These are phyloP conservation scores for Fraxinus velutina DNA, from an alignment of 305 asterid species.

Conservation along the genomic window DNA sequence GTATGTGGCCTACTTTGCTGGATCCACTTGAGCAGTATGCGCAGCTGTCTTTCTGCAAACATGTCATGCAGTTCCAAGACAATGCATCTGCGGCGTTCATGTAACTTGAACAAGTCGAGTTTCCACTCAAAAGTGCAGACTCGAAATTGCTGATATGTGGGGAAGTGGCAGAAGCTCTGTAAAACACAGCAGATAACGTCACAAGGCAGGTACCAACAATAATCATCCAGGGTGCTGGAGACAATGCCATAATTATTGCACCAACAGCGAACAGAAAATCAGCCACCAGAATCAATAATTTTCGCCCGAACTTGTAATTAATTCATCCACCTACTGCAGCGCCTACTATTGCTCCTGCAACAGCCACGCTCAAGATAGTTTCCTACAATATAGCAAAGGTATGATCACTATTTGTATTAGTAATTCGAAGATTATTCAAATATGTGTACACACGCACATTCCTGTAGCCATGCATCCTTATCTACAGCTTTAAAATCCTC, in stretches of 20 bases:
- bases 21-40: conserved; percentile 49
- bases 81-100: conserved; percentile 34
- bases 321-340: conserved; percentile 70
- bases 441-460: not conserved
- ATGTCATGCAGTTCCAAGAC: conserved; percentile 64
- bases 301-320: conserved; percentile 54
- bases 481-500: conserved; percentile 59
- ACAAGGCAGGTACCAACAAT: conserved; percentile 33
- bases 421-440: not conserved
- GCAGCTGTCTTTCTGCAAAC: conserved; percentile 41
- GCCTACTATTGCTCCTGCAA: conserved; percentile 70
- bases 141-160: conserved; percentile 39
- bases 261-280: conserved; percentile 57
- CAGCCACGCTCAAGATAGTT: conserved; percentile 70
- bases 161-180: conserved; percentile 42
- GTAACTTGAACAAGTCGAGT: conserved; percentile 48
- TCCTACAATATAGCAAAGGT: conserved; percentile 30
- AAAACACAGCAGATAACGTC: conserved; percentile 45
- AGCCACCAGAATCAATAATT: conserved; percentile 43
- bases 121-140: conserved; percentile 44
- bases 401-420: not conserved
- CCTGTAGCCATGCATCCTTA: conserved; percentile 60
- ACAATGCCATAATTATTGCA: conserved; percentile 49
- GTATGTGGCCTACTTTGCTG: conserved; percentile 35
- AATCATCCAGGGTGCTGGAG: conserved; percentile 8